Percentiles rank a stretch among this genome's conserved stretches.
These are phyloP conservation scores for Craspedostauros australis DNA, from an alignment of 108 stramenopile species.

Conservation along the genomic window DNA sequence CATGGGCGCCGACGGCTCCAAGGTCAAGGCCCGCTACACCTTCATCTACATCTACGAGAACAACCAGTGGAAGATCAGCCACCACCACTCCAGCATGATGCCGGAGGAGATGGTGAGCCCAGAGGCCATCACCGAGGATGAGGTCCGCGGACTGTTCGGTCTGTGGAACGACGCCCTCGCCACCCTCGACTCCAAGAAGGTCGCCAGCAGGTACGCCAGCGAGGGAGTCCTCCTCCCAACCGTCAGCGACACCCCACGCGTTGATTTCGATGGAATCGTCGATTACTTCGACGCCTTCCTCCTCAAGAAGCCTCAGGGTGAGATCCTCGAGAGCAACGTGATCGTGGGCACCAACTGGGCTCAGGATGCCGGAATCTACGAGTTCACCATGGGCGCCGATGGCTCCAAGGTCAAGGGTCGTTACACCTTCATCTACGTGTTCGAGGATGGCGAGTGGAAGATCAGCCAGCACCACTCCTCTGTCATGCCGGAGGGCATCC, in stretches of 20 bases:
- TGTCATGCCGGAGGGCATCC: conserved; percentile 20
- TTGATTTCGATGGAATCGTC: conserved; percentile 30
- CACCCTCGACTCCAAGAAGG: conserved; percentile 41
- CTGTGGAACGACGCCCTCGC: conserved; percentile 57
- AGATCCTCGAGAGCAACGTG: conserved; percentile 25
- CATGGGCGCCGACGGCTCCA: conserved; percentile 30
- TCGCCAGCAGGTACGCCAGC: conserved; percentile 44
- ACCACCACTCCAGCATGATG: conserved; percentile 46
- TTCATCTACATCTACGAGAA: conserved; percentile 37
- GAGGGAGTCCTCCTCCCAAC: conserved; percentile 36
- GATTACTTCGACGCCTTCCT: conserved; percentile 44
- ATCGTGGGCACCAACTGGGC: conserved; percentile 34
- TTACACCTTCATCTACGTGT: conserved; percentile 41
- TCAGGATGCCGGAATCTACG: conserved; percentile 40
- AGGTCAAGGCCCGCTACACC: conserved; percentile 39
- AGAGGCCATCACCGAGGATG: conserved; percentile 25
- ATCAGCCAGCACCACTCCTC: conserved; percentile 44
- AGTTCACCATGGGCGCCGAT: conserved; percentile 42
- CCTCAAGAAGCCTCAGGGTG: conserved; percentile 35
- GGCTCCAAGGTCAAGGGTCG: conserved; percentile 34
- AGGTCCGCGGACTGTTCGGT: conserved; percentile 39
- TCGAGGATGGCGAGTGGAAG: conserved; percentile 43
- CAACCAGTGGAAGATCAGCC: conserved; percentile 43
- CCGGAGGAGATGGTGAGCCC: conserved; percentile 29
- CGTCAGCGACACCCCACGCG: conserved; percentile 32